phyloP scores from a whole-genome alignment of 768 basidiomycete species.

The Auriscalpium microsporum region DNA sequence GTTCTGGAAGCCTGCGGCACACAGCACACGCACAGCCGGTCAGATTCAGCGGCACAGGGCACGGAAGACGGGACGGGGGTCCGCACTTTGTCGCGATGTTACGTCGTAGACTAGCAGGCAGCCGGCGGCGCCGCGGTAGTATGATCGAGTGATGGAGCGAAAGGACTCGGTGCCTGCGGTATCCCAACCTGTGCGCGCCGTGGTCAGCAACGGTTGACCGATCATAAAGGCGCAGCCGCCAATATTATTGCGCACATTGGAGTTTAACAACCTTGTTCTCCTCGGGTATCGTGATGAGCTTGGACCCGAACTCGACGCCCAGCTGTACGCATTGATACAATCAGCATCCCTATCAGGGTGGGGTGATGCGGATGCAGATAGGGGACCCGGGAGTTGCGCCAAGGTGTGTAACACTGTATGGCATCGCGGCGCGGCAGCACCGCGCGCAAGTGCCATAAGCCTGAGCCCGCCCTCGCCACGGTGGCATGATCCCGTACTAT shows the following conservation, averaged over 20 bases:
- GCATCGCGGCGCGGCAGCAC: neutral
- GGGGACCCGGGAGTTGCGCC: neutral
- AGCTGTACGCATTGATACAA: conserved; percentile 35
- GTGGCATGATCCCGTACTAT: too few relatives aligned
- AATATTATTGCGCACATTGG: conserved; percentile 53
- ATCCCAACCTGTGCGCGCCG: conserved; percentile 69
- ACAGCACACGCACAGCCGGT: neutral
- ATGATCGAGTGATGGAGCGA: conserved; percentile 78
- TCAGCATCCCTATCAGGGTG: neutral
- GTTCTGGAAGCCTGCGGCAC: conserved; percentile 51
- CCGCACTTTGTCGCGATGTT: conserved; percentile 64
- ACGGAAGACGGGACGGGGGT: conserved; percentile 23
- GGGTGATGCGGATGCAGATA: neutral
- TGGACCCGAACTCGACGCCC: conserved; percentile 90
- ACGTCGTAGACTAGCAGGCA: conserved; percentile 88
- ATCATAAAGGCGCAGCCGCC: neutral
- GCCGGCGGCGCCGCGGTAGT: conserved; percentile 84
- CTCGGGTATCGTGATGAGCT: conserved; percentile 73
- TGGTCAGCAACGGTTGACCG: neutral
- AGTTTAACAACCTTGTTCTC: conserved; percentile 82
- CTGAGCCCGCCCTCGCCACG: too few relatives aligned
- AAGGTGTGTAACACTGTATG: neutral
- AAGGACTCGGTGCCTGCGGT: conserved; percentile 89
- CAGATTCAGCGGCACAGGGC: neutral
- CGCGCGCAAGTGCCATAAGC: too few relatives aligned